phyloP scores from a whole-genome alignment of 768 basidiomycete species.

The Pisolithus albus region DNA sequence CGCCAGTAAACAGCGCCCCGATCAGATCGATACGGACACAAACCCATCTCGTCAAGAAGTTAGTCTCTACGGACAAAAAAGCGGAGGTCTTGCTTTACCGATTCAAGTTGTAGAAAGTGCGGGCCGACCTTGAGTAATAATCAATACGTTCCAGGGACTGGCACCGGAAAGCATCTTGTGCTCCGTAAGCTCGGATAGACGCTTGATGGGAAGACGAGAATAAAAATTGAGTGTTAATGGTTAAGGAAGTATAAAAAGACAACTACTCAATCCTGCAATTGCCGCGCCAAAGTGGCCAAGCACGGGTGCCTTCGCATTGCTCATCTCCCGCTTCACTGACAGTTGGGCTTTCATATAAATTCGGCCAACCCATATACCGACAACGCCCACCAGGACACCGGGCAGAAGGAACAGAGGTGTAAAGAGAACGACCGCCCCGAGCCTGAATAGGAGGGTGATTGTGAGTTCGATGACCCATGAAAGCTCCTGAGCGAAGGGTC shows the following conservation, averaged over 20 bases:
- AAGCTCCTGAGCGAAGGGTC: conserved; percentile 23
- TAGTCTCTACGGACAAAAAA: neutral
- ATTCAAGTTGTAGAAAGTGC: conserved; percentile 44
- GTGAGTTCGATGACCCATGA: conserved; percentile 24
- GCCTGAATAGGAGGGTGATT: conserved; percentile 29
- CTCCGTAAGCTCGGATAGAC: conserved; percentile 52
- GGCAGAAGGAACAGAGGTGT: conserved; percentile 36
- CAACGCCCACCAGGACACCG: conserved; percentile 26
- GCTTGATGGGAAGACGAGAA: conserved; percentile 4
- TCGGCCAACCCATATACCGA: conserved; percentile 40
- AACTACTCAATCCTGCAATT: conserved; percentile 41
- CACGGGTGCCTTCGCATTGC: conserved; percentile 42
- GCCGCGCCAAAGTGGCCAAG: conserved; percentile 47
- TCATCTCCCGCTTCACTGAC: conserved; percentile 51
- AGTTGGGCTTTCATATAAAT: conserved; percentile 53
- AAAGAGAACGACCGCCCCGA: conserved; percentile 31
- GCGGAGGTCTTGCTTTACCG: conserved; percentile 22
- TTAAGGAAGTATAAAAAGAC: neutral
- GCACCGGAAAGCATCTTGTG: conserved; percentile 35
- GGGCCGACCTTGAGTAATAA: conserved; percentile 35
- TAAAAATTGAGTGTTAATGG: conserved; percentile 9
- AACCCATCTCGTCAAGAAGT: conserved; percentile 33
- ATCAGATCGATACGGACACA: conserved; percentile 48
- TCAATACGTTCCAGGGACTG: conserved; percentile 43
- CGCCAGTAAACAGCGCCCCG: conserved; percentile 45